Percentiles rank a stretch among this genome's conserved stretches.
Conservation (phyloP, 345 rosid genomes). For the Citrus medica region DNA sequence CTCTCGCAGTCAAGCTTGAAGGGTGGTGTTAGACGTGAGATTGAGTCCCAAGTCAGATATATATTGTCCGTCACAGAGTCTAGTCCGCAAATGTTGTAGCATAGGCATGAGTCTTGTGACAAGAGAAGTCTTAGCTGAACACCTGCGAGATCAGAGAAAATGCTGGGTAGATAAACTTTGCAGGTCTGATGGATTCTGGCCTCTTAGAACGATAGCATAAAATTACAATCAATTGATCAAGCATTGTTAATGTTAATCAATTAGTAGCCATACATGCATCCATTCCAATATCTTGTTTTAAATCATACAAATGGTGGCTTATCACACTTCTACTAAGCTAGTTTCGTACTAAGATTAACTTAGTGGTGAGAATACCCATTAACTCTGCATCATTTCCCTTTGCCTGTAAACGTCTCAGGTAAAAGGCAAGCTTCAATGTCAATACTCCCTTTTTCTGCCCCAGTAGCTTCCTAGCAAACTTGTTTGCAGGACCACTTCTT, state of each 20-base stretch:
- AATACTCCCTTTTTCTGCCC: slow-evolving; percentile 17
- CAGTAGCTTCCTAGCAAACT: neutral
- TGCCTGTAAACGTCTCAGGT: slow-evolving; percentile 3
- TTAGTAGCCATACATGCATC: neutral
- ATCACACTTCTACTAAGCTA: too few relatives aligned
- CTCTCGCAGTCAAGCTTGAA: too few relatives aligned
- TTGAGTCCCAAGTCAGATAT: too few relatives aligned
- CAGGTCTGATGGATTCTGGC: too few relatives aligned
- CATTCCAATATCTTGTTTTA: neutral
- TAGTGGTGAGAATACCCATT: slow-evolving; percentile 9
- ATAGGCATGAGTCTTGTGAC: too few relatives aligned
- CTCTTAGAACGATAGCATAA: neutral
- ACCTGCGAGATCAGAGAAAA: too few relatives aligned
- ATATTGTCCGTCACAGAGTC: too few relatives aligned
- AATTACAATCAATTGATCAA: neutral
- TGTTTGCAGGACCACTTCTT: slow-evolving; percentile 13
- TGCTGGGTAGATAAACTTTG: too few relatives aligned
- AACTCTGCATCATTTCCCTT: slow-evolving; percentile 27
- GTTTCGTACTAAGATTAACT: neutral
- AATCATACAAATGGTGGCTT: neutral
- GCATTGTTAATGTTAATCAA: neutral
- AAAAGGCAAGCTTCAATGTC: slow-evolving; percentile 24
- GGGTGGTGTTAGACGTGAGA: too few relatives aligned
- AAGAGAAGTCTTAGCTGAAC: too few relatives aligned
- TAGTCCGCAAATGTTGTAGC: too few relatives aligned